phyloP scores from a whole-genome alignment of 2,329 filamentous ascomycete genomes.

The Colletotrichum tabaci region DNA sequence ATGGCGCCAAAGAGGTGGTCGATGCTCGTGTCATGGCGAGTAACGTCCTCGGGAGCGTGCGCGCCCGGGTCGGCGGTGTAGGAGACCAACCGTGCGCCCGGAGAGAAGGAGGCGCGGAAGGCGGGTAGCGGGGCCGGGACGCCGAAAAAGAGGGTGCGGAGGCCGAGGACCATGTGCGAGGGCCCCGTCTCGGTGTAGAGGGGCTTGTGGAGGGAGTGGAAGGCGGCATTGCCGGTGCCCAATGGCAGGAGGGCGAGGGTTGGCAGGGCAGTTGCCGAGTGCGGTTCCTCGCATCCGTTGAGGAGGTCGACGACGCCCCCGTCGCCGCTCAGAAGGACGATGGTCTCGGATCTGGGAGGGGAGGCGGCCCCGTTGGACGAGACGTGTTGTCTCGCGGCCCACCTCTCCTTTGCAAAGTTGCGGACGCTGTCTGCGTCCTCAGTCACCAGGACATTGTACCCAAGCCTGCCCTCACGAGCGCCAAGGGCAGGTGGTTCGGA shows the following conservation, averaged over 20 bases:
- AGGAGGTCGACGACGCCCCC: conserved; percentile 88
- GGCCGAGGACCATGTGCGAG: conserved; percentile 62
- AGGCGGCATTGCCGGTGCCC: conserved; percentile 77
- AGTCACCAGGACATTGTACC: conserved; percentile 74
- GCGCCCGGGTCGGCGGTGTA: conserved; percentile 47
- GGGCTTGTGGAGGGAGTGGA: conserved; percentile 74
- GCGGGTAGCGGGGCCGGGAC: conserved; percentile 68
- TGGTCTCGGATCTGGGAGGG: conserved; percentile 59
- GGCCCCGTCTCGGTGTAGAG: conserved; percentile 59
- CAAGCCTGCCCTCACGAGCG: conserved; percentile 37
- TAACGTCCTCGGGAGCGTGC: conserved; percentile 36
- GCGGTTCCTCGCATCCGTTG: conserved; percentile 67
- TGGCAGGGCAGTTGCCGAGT: conserved; percentile 50
- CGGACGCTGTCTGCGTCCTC: conserved; percentile 74
- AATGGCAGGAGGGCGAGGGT: conserved; percentile 71
- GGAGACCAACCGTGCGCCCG: conserved; percentile 66
- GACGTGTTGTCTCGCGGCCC: conserved; percentile 50
- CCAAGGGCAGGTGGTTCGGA: conserved; percentile 11
- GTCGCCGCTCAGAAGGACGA: conserved; percentile 89
- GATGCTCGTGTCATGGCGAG: conserved; percentile 52
- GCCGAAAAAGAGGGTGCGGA: conserved; percentile 74
- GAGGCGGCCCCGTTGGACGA: conserved; percentile 25
- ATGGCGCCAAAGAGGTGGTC: conserved; percentile 79
- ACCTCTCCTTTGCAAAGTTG: conserved; percentile 68
- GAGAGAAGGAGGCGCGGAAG: conserved; percentile 74